A percentile compares a stretch with the other conserved stretches of the same genome.
These are phyloP conservation scores for Populus hybrid DNA, from an alignment of 441 rosid genomes.

Conservation along the genomic window DNA sequence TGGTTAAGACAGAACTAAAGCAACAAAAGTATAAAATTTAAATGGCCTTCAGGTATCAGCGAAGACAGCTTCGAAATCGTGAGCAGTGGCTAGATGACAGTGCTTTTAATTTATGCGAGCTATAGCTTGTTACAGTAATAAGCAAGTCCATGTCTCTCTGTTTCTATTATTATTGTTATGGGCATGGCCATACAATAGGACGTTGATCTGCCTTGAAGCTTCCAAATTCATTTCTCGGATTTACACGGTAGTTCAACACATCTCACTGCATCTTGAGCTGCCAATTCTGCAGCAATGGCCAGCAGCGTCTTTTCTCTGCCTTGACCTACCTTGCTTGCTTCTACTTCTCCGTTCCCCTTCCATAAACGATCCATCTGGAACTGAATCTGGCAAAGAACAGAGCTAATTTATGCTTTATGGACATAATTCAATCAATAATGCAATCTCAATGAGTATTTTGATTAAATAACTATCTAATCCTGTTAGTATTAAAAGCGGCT, in stretches of 20 bases:
- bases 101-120: background rate
- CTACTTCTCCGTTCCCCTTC: slow-evolving; percentile 20
- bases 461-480: background rate
- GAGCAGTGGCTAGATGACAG: background rate
- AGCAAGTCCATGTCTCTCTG: background rate
- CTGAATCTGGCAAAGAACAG: slow-evolving; percentile 17
- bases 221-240: background rate
- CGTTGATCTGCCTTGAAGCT: background rate
- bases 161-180: background rate
- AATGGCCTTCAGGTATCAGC: background rate
- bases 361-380: slow-evolving; percentile 14
- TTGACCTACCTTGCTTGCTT: slow-evolving; percentile 19
- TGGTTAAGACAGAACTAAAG: background rate
- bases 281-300: slow-evolving; percentile 4
- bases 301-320: slow-evolving; percentile 15
- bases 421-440: background rate
- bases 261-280: background rate
- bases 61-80: background rate
- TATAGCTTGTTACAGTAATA: too few species aligned
- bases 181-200: background rate
- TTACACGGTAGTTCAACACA: background rate
- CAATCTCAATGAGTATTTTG: too few species aligned
- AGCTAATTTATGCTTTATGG: background rate
- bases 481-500: background rate
- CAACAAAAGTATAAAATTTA: background rate